Conservation (phyloP, 75 land plant genomes). For the Cryptomeria japonica region DNA sequence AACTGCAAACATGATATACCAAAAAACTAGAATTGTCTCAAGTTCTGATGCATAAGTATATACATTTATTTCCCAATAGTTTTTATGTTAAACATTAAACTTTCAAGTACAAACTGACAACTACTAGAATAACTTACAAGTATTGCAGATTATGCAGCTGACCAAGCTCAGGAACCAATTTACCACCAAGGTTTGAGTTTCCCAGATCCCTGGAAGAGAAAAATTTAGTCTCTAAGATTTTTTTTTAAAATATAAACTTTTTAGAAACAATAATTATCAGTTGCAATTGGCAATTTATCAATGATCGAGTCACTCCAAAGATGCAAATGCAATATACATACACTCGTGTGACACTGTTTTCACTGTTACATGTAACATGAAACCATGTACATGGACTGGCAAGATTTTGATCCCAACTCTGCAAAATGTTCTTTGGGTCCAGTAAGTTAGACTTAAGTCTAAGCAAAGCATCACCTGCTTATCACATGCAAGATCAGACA, state of each 20-base stretch:
- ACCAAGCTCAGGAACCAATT: slow-evolving; percentile 81
- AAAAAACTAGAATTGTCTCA: not conserved
- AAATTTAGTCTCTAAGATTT: not conserved
- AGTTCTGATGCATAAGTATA: not conserved
- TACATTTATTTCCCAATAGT: not conserved
- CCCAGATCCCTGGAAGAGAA: slow-evolving; percentile 74
- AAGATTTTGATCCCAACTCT: slow-evolving; percentile 95
- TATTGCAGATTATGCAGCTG: slow-evolving; percentile 75
- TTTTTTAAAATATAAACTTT: not conserved
- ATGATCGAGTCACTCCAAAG: slow-evolving; percentile 2
- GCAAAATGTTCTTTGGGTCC: slow-evolving; percentile 85
- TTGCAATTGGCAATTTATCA: not conserved
- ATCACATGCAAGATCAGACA: slow-evolving; percentile 7
- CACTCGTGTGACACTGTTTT: slow-evolving; percentile 86
- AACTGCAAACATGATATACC: not conserved
- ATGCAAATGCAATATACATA: slow-evolving; percentile 34
- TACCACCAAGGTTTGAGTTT: slow-evolving; percentile 80
- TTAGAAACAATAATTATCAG: not conserved
- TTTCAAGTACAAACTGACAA: not conserved
- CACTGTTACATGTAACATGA: slow-evolving; percentile 88
- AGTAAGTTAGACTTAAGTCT: slow-evolving; percentile 46
- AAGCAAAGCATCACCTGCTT: slow-evolving; percentile 89
- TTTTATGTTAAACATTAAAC: not conserved
- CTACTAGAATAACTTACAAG: slow-evolving; percentile 52
- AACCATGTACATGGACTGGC: slow-evolving; percentile 99